Percentiles rank a stretch among this genome's conserved stretches.
Conservation (phyloP, 23 red algal species). For the Agarophyton chilense region DNA sequence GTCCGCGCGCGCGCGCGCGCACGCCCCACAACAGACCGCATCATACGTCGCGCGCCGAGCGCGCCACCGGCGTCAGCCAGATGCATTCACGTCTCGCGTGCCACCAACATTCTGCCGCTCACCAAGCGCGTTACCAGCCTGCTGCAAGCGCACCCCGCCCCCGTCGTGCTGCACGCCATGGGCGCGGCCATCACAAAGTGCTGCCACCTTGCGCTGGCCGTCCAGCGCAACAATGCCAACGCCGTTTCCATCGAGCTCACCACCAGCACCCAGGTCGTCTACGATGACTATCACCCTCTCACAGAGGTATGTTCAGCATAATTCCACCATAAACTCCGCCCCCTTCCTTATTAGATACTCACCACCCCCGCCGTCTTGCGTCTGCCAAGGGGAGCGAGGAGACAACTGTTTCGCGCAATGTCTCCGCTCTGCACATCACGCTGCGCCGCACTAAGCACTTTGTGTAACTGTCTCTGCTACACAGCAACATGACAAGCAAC, state of each 20-base stretch:
- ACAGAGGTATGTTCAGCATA: conserved; percentile 31
- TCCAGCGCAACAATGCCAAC: neutral
- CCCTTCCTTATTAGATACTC: neutral
- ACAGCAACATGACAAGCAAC: too few species aligned
- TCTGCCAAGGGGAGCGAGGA: neutral
- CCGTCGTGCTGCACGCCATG: conserved; percentile 35
- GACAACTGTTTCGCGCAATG: conserved; percentile 4
- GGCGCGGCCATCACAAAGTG: conserved; percentile 42
- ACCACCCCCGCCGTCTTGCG: neutral
- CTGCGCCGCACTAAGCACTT: neutral
- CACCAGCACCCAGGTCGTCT: conserved; percentile 30
- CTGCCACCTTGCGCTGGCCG: conserved; percentile 23
- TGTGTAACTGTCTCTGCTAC: neutral
- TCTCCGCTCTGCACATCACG: conserved; percentile 27
- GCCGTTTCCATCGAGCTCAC: neutral
- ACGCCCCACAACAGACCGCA: neutral
- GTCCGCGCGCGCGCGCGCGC: too few species aligned
- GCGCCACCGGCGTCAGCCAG: neutral
- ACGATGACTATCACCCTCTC: conserved; percentile 44
- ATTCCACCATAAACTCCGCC: neutral
- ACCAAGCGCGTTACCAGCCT: neutral
- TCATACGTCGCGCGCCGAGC: neutral
- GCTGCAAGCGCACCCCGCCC: neutral
- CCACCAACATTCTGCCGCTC: neutral
- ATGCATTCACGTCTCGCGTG: conserved; percentile 1